phyloP scores from a whole-genome alignment of 176 grass and related monocot genomes.

The Coix lacrymajobi region DNA sequence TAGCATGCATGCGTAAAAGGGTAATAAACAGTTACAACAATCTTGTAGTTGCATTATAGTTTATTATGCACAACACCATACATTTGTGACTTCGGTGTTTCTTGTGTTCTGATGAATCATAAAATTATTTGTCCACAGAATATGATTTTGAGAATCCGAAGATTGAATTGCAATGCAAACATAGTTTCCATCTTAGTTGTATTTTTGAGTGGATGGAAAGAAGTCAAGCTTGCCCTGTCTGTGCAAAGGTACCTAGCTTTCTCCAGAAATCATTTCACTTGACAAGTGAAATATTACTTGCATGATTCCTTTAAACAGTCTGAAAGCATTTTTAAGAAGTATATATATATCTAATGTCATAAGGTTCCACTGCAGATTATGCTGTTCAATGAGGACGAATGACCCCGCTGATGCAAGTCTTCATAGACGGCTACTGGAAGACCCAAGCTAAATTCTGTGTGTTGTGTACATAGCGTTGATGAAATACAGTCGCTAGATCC shows the following conservation, averaged over 20 bases:
- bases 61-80: not conserved
- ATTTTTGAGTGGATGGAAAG: constrained; percentile 94
- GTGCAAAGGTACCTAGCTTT: constrained; percentile 48
- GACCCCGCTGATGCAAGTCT: constrained; percentile 13
- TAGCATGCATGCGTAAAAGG: not conserved
- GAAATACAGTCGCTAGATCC: constrained; percentile 20
- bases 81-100: not conserved
- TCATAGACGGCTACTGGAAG: not conserved
- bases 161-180: constrained; percentile 59
- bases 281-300: not conserved
- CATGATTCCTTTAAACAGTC: not conserved
- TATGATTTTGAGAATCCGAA: constrained; percentile 60
- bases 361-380: constrained; percentile 34
- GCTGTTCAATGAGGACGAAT: constrained; percentile 49
- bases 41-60: not conserved
- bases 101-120: not conserved
- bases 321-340: not conserved
- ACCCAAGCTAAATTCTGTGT: not conserved
- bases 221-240: constrained; percentile 63
- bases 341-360: not conserved
- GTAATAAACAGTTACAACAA: not conserved
- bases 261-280: constrained; percentile 11
- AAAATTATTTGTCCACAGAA: constrained; percentile 26
- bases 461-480: constrained; percentile 36
- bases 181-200: constrained; percentile 76